A percentile compares a stretch with the other conserved stretches of the same genome.
Evolutionary conservation across 768 basidiomycete species (phyloP).

Genomic region (Mycena belliarum): DNA sequence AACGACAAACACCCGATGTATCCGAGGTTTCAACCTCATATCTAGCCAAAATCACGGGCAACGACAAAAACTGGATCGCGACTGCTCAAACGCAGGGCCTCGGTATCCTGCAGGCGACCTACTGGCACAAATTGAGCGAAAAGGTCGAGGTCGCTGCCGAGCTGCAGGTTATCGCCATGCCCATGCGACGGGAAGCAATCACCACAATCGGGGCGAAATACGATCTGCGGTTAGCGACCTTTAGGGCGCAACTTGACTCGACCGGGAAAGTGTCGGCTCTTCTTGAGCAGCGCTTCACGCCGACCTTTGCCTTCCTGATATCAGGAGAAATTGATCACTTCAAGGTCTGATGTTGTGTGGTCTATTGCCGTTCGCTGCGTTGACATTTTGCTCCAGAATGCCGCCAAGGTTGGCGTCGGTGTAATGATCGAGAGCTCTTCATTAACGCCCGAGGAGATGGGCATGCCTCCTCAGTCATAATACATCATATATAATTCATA

Average conservation of each 20-base stretch:
- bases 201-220: constrained; percentile 96
- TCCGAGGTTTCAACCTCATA: constrained; percentile 75
- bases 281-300: constrained; percentile 94
- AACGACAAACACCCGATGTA: constrained; percentile 72
- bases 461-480: constrained; percentile 55
- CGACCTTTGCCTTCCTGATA: constrained; percentile 91
- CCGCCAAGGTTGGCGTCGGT: constrained; percentile 93
- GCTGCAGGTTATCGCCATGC: constrained; percentile 77
- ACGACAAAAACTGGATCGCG: constrained; percentile 85
- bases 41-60: constrained; percentile 75
- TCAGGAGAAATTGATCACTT: constrained; percentile 98
- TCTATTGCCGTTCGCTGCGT: constrained; percentile 1
- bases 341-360: constrained; percentile 58
- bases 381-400: constrained; percentile 54
- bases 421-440: constrained; percentile 94
- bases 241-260: constrained; percentile 93
- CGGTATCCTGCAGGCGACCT: constrained; percentile 86
- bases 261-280: constrained; percentile 93
- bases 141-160: constrained; percentile 98
- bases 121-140: constrained; percentile 94
- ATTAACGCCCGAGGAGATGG: constrained; percentile 85
- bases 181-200: constrained; percentile 83
- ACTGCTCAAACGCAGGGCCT: constrained; percentile 84
- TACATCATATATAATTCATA: constrained; percentile 25
- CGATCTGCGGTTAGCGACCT: constrained; percentile 90